Evolutionary conservation across 1,284 basidiomycete genomes (phyloP), one percentile per base, ranked within the genome.

Genomic region (Blastosporella zonata): DNA sequence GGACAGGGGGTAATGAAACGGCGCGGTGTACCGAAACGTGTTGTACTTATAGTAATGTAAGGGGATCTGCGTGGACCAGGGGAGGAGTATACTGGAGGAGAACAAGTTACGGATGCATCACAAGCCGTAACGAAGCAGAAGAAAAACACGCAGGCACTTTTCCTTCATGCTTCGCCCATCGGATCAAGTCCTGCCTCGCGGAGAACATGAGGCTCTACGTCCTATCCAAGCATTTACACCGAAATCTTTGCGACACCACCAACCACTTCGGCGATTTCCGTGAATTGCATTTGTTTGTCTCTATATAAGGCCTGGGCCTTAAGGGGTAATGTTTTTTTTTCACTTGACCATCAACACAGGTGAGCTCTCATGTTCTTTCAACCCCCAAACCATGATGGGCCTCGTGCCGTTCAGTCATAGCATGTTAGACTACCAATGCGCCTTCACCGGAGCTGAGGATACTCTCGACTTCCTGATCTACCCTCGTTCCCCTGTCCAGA

Each of bases 391-490:
- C n/a, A 63, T 67, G 69, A 72, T 74, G 70, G 63, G 66, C 62
- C 53, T 65, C 57, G 47, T 57, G 62, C 59, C 65, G 50, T 33
- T 54, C 54, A 63, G 65, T 68, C 67, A 66, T 55, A 62, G 71
- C 72, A 74, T 75, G 72, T 74, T 75, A 75, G 72, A 74, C 73
- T 74, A 66, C 72, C 69, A 61, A 74, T 59, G 60, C 63, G 56
- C 65, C 65, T 55, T 58, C 53, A 44, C 49, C 53, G 65, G 64
- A 66, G 62, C 56, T 72, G 72, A 59, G 71, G 72, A 75, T 52
- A 68, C 53, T 62, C 61, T 62, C 61, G 66, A 70, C 66, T 66
- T 55, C 71, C 73, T 69, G 72, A 59, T 49, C 45, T 50, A 53
- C 46, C 20, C 49, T 22, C 43, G 9, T 23, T 10, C 20, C 40